Conservation (phyloP, 2,329 filamentous ascomycete genomes). For the Blastomyces parvus region DNA sequence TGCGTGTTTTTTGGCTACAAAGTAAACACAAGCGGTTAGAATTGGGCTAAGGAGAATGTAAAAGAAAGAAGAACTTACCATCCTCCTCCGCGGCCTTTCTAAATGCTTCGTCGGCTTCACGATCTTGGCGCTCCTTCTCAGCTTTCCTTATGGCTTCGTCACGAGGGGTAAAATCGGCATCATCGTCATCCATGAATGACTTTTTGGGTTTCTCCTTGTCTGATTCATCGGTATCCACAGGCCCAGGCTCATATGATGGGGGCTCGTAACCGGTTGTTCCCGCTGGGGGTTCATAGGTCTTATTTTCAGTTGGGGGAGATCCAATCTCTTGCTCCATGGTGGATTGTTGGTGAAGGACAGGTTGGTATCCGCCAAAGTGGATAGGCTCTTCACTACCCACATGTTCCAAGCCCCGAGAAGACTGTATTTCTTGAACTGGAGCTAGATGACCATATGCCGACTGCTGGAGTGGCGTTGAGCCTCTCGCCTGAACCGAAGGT, state of each 20-base stretch:
- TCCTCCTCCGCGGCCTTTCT: constrained; percentile 67
- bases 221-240: constrained; percentile 45
- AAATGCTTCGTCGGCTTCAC: constrained; percentile 77
- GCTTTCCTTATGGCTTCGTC: constrained; percentile 46
- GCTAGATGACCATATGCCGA: constrained; percentile 32
- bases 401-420: constrained; percentile 17
- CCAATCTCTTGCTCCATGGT: neutral
- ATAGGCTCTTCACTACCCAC: neutral
- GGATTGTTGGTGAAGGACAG: neutral
- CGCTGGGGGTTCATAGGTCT: constrained; percentile 30
- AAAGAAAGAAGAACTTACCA: constrained; percentile 33
- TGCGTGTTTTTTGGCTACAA: constrained; percentile 29
- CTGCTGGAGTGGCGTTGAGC: constrained; percentile 29
- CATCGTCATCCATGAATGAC: constrained; percentile 72
- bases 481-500: constrained; percentile 25
- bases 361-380: constrained; percentile 3
- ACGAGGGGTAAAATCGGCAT: constrained; percentile 50
- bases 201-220: constrained; percentile 56
- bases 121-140: constrained; percentile 61
- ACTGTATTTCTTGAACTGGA: constrained; percentile 32
- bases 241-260: constrained; percentile 25
- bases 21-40: constrained; percentile 38
- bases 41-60: neutral
- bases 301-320: constrained; percentile 11
- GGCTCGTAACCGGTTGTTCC: constrained; percentile 21